Evolutionary conservation across 2,329 filamentous ascomycete genomes (phyloP).

Genomic region (Apiospora malaysiana): DNA sequence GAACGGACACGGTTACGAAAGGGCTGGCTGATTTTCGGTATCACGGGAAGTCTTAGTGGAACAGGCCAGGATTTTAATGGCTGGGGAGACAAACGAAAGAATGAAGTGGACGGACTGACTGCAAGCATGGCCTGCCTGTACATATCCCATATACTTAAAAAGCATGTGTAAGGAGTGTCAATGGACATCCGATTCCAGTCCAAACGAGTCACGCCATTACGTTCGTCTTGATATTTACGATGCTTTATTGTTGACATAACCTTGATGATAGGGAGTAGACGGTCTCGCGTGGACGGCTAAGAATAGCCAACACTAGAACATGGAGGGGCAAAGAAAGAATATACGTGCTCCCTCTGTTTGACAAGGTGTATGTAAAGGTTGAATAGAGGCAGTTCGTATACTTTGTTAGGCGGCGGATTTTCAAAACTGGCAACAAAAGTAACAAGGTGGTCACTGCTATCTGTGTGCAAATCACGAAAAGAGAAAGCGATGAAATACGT

Average conservation of each 20-base stretch:
- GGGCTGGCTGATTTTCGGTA: neutral
- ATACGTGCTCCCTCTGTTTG: neutral
- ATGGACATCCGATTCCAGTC: neutral
- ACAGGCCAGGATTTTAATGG: neutral
- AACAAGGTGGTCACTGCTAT: neutral
- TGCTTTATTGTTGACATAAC: neutral
- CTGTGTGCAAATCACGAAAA: neutral
- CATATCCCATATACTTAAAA: neutral
- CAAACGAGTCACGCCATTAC: no score
- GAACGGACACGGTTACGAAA: neutral
- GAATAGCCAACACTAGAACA: no score
- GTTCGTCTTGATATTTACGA: neutral
- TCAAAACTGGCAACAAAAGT: neutral
- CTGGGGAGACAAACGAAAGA: neutral
- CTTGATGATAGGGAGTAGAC: no score
- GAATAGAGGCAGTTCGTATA: slow-evolving; percentile 2
- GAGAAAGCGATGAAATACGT: no score
- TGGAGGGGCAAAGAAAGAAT: neutral
- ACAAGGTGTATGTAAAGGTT: no score
- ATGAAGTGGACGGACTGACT: neutral
- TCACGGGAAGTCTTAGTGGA: neutral
- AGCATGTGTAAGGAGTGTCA: neutral
- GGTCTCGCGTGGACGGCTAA: no score
- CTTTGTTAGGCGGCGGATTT: neutral
- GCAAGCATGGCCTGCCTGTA: slow-evolving; percentile 8